phyloP scores from a whole-genome alignment of 768 basidiomycete species.

The Lactarius trivialis region DNA sequence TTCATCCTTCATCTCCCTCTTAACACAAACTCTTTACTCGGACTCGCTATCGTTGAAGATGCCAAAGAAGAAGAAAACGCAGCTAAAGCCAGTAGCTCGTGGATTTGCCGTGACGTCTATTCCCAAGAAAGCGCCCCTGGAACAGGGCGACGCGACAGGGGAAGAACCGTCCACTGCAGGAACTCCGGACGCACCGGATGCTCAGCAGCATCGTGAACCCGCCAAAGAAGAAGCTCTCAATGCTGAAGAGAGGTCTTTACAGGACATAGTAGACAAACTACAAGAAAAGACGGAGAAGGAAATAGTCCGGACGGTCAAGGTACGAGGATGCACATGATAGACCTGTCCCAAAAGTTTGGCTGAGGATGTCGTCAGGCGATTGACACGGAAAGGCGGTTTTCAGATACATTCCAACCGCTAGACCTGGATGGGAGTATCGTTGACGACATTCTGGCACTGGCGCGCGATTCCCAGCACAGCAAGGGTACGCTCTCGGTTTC shows the following conservation, averaged over 20 bases:
- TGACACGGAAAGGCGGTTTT: constrained; percentile 72
- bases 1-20: neutral
- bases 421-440: constrained; percentile 55
- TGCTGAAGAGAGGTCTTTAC: constrained; percentile 52
- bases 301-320: constrained; percentile 65
- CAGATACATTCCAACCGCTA: constrained; percentile 54
- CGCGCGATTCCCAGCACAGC: constrained; percentile 36
- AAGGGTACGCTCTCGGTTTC: neutral
- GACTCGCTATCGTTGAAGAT: constrained; percentile 32
- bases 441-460: constrained; percentile 46
- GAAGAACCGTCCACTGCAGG: neutral
- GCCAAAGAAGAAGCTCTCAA: constrained; percentile 27
- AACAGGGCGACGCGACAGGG: constrained; percentile 18
- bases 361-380: constrained; percentile 46
- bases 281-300: constrained; percentile 90
- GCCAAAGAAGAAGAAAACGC: constrained; percentile 84
- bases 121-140: constrained; percentile 58
- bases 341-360: neutral
- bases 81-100: constrained; percentile 65
- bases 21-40: neutral
- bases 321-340: constrained; percentile 26
- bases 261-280: constrained; percentile 68
- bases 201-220: neutral
- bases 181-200: neutral
- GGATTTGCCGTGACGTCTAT: constrained; percentile 80